These are phyloP conservation scores for Sphagnum contortum DNA, from an alignment of 225 moss, liverwort and hornwort species.

Conservation along the genomic window DNA sequence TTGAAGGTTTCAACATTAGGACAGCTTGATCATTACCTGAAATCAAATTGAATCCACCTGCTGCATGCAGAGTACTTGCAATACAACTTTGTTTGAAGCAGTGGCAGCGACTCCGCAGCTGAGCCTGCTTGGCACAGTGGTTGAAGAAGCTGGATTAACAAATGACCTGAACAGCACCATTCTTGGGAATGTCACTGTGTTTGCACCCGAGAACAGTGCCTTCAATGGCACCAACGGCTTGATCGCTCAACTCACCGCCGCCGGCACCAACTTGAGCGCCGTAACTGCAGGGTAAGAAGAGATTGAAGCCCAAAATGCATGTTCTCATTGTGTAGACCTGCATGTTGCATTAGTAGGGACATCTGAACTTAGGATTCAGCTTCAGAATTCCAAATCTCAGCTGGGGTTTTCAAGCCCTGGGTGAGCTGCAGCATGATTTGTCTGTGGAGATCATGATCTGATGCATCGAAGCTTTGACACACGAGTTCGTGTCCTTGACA, in stretches of 20 bases:
- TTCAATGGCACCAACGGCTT: slow-evolving; percentile 30
- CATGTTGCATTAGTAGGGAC: no score
- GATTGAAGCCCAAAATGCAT: background rate
- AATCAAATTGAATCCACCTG: no score
- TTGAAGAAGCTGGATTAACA: slow-evolving; percentile 12
- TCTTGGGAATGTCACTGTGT: slow-evolving; percentile 21
- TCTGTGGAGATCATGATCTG: background rate
- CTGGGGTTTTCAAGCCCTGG: background rate
- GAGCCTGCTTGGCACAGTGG: slow-evolving; percentile 4
- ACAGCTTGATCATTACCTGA: no score
- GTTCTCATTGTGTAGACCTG: background rate
- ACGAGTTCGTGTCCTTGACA: no score
- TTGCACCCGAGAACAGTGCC: slow-evolving; percentile 36
- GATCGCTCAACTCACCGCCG: background rate
- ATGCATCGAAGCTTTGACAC: background rate
- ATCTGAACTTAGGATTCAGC: background rate
- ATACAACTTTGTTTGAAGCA: slow-evolving; percentile 17
- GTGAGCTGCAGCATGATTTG: background rate
- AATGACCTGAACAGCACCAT: slow-evolving; percentile 10
- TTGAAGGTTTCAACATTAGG: no score
- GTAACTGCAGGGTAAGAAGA: slow-evolving; percentile 8
- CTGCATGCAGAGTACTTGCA: slow-evolving; percentile 7
- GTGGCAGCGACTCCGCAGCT: slow-evolving; percentile 11
- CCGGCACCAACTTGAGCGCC: slow-evolving; percentile 13
- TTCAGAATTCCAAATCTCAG: background rate